A percentile compares a stretch with the other conserved stretches of the same genome.
Conservation (phyloP, 2,329 filamentous ascomycete species). For the Chaetomium globosum region DNA sequence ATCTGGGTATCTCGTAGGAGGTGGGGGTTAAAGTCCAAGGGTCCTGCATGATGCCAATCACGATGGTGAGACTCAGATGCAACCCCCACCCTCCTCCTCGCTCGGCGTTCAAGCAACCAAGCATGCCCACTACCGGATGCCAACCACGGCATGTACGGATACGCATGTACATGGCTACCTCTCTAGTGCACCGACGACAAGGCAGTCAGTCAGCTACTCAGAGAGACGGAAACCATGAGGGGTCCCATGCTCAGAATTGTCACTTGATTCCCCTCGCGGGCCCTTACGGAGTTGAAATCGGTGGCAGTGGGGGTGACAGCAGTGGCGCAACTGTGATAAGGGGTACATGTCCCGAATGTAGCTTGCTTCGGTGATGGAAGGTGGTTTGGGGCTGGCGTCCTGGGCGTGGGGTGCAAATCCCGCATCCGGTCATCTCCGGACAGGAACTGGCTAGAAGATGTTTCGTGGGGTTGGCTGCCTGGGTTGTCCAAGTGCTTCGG, state of each 20-base stretch:
- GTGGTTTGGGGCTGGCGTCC: not conserved
- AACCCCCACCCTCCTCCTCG: not conserved
- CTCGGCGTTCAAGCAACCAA: not conserved
- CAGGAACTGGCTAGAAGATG: not conserved
- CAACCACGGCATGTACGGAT: not conserved
- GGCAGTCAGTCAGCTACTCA: not conserved
- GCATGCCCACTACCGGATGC: not conserved
- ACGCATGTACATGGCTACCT: not conserved
- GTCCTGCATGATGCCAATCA: not conserved
- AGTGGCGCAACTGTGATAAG: not conserved
- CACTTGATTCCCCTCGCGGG: not conserved
- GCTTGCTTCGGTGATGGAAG: conserved; percentile 2
- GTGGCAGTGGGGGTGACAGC: not conserved
- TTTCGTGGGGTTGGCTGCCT: not conserved
- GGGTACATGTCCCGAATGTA: not conserved
- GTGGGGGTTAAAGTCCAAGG: not conserved
- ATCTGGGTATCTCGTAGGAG: not conserved
- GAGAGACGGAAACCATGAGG: not conserved
- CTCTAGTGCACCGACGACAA: not conserved
- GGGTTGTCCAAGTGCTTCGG: not conserved
- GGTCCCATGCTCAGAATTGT: not conserved
- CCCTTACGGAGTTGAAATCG: not conserved
- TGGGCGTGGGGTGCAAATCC: conserved; percentile 4
- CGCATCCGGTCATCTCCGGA: not conserved
- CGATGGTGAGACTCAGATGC: not conserved